These are phyloP conservation scores for Physcomitrellopsis africana DNA, from an alignment of 225 moss, liverwort and hornwort genomes.

Conservation along the genomic window DNA sequence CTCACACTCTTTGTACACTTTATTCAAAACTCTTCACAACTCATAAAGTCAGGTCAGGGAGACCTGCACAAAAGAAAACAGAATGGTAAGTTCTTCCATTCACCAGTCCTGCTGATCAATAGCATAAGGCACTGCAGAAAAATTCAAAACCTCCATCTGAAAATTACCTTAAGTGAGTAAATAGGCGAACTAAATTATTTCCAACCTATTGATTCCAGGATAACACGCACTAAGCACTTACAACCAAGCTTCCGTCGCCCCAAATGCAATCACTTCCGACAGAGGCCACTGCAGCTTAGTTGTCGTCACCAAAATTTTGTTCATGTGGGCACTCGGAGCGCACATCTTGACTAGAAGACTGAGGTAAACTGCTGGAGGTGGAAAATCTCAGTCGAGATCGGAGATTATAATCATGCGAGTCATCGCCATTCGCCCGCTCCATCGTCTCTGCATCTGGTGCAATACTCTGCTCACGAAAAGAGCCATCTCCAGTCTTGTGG, in stretches of 20 bases:
- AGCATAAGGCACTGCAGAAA: background rate
- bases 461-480: constrained; percentile 10
- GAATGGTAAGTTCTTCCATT: background rate
- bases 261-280: background rate
- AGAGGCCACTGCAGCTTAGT: constrained; percentile 9
- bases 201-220: background rate
- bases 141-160: too few species aligned
- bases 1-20: background rate
- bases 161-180: background rate
- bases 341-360: constrained; percentile 20
- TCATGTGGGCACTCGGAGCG: constrained; percentile 7
- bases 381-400: constrained; percentile 38
- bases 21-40: background rate
- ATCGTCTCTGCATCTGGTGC: background rate
- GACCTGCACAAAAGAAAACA: constrained; percentile 16
- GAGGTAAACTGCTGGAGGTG: constrained; percentile 16
- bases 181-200: background rate
- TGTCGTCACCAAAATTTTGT: background rate
- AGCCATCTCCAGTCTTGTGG: background rate
- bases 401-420: constrained; percentile 16
- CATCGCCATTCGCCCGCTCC: background rate
- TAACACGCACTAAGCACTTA: background rate
- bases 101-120: background rate
- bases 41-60: background rate
- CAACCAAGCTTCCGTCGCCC: background rate